A percentile compares a stretch with the other conserved stretches of the same genome.
These are phyloP conservation scores for Amesomyces nigricolor DNA, from an alignment of 2,329 filamentous ascomycete genomes.

Conservation along the genomic window DNA sequence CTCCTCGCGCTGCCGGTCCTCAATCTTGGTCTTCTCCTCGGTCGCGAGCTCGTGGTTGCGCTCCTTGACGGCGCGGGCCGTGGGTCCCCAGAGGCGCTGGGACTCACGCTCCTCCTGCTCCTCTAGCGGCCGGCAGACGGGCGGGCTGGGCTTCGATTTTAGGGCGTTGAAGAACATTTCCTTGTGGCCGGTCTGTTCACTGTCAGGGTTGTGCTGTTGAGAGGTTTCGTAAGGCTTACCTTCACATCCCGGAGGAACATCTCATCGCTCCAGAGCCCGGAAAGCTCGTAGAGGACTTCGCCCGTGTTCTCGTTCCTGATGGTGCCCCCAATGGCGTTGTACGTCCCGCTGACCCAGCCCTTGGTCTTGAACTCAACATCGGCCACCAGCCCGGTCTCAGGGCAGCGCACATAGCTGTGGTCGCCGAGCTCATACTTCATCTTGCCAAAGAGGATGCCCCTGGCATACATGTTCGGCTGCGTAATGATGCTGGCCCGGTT, in stretches of 20 bases:
- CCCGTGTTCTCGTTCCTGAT: constrained; percentile 87
- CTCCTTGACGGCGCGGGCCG: constrained; percentile 73
- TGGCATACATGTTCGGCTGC: constrained; percentile 98
- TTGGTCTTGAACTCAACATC: constrained; percentile 99
- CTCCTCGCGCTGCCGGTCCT: constrained; percentile 86
- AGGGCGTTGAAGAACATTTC: constrained; percentile 85
- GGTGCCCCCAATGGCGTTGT: constrained; percentile 88
- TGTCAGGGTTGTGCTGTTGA: constrained; percentile 11
- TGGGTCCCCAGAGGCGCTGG: constrained; percentile 78
- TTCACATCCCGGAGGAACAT: constrained; percentile 85
- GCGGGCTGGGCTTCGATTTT: constrained; percentile 68
- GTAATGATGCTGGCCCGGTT: constrained; percentile 65
- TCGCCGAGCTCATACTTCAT: constrained; percentile 99
- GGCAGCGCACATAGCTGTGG: constrained; percentile 87
- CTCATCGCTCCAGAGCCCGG: constrained; percentile 87
- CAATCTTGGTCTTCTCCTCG: constrained; percentile 92
- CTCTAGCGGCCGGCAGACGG: constrained; percentile 66
- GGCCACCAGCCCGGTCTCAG: constrained; percentile 77
- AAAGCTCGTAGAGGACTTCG: constrained; percentile 84
- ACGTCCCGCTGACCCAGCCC: constrained; percentile 92
- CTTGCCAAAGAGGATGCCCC: constrained; percentile 94
- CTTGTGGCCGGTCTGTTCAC: constrained; percentile 71
- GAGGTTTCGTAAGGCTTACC: constrained; percentile 42
- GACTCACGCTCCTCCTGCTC: constrained; percentile 91
- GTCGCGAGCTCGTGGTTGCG: constrained; percentile 86